Evolutionary conservation across 2,329 filamentous ascomycete genomes (phyloP), one percentile per base, ranked within the genome.

Genomic region (Cercospora brassicicola): DNA sequence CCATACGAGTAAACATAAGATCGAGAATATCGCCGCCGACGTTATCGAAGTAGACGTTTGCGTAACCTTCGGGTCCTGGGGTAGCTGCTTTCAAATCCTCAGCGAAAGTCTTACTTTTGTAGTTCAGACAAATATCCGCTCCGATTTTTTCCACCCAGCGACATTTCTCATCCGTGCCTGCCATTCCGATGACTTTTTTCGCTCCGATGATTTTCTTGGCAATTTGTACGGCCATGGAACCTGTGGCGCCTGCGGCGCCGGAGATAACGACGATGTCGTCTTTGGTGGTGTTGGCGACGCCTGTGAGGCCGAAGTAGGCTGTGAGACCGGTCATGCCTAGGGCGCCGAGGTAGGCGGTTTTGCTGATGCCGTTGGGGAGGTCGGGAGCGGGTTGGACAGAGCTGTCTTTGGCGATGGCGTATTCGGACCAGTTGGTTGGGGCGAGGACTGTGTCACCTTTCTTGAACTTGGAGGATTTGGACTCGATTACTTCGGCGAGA

Each of bases 41-140:
- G 80, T 92, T 92, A 79, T 92, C 90, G 77, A 88, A 92, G 79
- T 88, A 92, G 13, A 92, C 88, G 89, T 87, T 83, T 1, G 85
- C 84, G 71, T 81, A 84, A 23, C 69, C 70, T 11, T 74, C 70
- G 3, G 72, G 72, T 31, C 64, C 69, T 10, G 73, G 73, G 4
- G 72, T 91, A 3, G 65, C 84, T 9, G 79, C 78, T 67, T 77
- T 76, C 2, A 87, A 78, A 26, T 86, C 80, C 63, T 82, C 72
- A 48, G 79, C 78, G 71, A 86, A 87, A 2, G 77, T 77, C 0
- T 79, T 66, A 6, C 78, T 77, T 73, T 86, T 85, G 76, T 88
- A 88, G 78, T 88, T 85, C 66, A 88, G 71, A 72, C 84, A 86
- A 6, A 82, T 75, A 73, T 88, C 84, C 6, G 84, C 84, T 6